Base-by-base conservation (phyloP, 2,329 filamentous ascomycete species). In the Colletotrichum melonis region DNA sequence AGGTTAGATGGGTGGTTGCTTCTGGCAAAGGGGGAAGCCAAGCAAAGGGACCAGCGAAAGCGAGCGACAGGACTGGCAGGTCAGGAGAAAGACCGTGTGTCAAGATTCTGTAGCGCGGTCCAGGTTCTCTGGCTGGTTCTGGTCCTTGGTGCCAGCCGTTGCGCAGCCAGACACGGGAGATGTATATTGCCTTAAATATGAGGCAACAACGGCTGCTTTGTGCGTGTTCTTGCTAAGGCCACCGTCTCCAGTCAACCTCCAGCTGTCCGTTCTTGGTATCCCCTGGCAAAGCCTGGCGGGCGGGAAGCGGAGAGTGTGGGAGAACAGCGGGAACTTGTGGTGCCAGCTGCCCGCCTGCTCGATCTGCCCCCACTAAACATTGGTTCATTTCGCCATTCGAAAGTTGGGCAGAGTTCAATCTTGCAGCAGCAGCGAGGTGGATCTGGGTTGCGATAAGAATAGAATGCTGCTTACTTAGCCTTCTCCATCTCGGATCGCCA, bases 71-170 rank as follows among this genome's bases (percentile, higher is more conserved):
- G 69, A 54, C 69, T 63, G 38, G 67, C 30, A 73, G 54, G 60
- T 68, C 69, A 74, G 69, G 72, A 74, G 68, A 72, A 68, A 68
- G 63, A 35, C 62, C 35, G 72, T 74, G 72, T 74, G 72, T 74
- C 72, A 74, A 68, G 72, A 68, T 63, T 73, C 72, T 72, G 69
- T 74, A 72, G 68, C 57, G 68, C 38, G 63, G 69, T 71, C 71
- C 49, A 73, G 67, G 68, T 38, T 57, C 52, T 42, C 30, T 35
- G 32, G 32, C 32, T 35, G 32, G 32, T 35, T 35, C 32, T 35
- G 32, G 16, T 65, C 46, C 60, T 32, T 38, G 32, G 16, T 65
- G 32, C 56, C 60, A 65, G 70, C 70, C 70, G 70, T 73, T 73
- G 63, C 60, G 60, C 74, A 55, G 30, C 66, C 30, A 69, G 49